Base-by-base conservation (phyloP, 306 rosid genomes). In the Malus asiatica region DNA sequence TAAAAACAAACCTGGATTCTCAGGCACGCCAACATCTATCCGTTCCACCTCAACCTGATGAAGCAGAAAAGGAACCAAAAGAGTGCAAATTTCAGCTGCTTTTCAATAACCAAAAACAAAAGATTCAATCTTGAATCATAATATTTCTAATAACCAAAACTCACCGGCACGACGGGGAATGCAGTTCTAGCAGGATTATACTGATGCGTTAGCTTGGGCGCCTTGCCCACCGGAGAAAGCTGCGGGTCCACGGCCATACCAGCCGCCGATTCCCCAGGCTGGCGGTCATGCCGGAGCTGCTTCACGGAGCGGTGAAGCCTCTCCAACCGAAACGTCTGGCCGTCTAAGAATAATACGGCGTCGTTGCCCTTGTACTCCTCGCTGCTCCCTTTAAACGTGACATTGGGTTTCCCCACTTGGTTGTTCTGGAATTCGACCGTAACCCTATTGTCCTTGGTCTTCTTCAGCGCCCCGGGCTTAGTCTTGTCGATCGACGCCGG, bases 401-500 rank as follows among this genome's bases (percentile, higher is more conserved):
- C 95, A 74, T 94, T 95, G 11, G 96, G 97, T 69, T 90, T 95
- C 69, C 98, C 98, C 44, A 82, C 8, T 83, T 95, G 98, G 45
- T 92, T 92, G 89, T 90, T 95, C 76, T 87, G 94, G 79, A 91
- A 94, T 70, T 94, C 98, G 77, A 94, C 93, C 72, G 86, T 83
- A 42, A 87, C 90, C 82, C 97, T 85, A 72, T 91, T 91, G 65
- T 91, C 98, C 86, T 91, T 91, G 16, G 93, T 86, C 88, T 94
- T 91, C 77, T 86, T 84, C 53, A 94, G 79, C 64, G 84, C 81
- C 79, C 97, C 98, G 15, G 87, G 71, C 84, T 90, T 90, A 59
- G 85, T 81, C 86, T 90, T 91, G 70, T 94, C 98, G 29, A 91
- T 94, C 23, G 98, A 94, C 29, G 96, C 97, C 23, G 98, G 98